A percentile compares a stretch with the other conserved stretches of the same genome.
Evolutionary conservation across 2,329 filamentous ascomycete genomes (phyloP).

Genomic region (Colletotrichum magnum): DNA sequence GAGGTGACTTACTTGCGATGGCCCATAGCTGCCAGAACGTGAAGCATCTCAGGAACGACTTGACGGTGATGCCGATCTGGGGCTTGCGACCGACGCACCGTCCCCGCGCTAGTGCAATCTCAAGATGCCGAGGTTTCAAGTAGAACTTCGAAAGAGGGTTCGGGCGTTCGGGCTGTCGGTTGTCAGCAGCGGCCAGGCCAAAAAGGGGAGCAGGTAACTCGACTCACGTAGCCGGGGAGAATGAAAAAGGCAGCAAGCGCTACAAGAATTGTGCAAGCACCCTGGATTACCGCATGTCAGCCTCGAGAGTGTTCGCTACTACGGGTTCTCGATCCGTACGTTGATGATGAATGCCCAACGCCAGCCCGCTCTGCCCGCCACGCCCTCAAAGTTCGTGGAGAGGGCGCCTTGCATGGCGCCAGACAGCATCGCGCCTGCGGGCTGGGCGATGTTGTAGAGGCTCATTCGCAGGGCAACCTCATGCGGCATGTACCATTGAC

Average conservation of each 20-base stretch:
- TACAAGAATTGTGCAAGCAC: constrained; percentile 23
- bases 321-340: constrained; percentile 28
- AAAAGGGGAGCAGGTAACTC: no score
- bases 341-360: constrained; percentile 60
- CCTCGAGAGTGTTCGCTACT: accelerated
- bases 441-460: constrained; percentile 65
- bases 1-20: constrained; percentile 10
- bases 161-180: constrained; percentile 21
- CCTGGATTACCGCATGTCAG: background rate
- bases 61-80: constrained; percentile 29
- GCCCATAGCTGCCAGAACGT: constrained; percentile 33
- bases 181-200: background rate
- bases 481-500: constrained; percentile 57
- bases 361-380: constrained; percentile 56
- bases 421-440: constrained; percentile 67
- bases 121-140: constrained; percentile 21
- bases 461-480: constrained; percentile 64
- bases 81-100: constrained; percentile 24
- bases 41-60: constrained; percentile 31
- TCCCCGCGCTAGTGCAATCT: constrained; percentile 25
- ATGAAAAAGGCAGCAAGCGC: constrained; percentile 33
- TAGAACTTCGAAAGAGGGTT: constrained; percentile 31
- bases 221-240: constrained; percentile 26
- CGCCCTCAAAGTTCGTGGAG: constrained; percentile 66
- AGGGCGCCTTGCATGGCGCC: constrained; percentile 68